phyloP scores from a whole-genome alignment of 495 filamentous ascomycete species.

The Penicillium silybi region DNA sequence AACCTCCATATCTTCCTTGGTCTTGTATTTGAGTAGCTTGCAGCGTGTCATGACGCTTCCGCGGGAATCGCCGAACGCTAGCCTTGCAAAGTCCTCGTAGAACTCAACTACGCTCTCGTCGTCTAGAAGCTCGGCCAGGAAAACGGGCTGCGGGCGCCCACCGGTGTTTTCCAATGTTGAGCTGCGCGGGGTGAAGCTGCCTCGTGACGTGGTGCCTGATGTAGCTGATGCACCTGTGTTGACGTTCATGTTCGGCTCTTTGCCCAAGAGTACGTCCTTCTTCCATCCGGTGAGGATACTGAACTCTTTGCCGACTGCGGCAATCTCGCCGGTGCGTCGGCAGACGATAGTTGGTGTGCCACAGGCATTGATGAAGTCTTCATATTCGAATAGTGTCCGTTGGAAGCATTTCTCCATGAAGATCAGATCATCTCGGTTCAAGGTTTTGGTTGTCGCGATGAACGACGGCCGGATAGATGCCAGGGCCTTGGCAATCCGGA shows the following conservation, averaged over 20 bases:
- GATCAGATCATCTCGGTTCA: slow-evolving; percentile 82
- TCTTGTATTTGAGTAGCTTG: slow-evolving; percentile 86
- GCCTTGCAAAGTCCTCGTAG: slow-evolving; percentile 89
- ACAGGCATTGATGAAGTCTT: slow-evolving; percentile 82
- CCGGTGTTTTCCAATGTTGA: slow-evolving; percentile 23
- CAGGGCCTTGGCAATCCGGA: slow-evolving; percentile 81
- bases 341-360: slow-evolving; percentile 90
- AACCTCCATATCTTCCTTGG: slow-evolving; percentile 58
- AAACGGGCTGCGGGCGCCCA: slow-evolving; percentile 66
- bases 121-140: slow-evolving; percentile 87
- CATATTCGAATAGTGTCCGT: slow-evolving; percentile 84
- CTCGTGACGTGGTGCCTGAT: slow-evolving; percentile 35
- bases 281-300: slow-evolving; percentile 91
- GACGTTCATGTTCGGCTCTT: slow-evolving; percentile 82
- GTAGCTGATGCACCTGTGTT: slow-evolving; percentile 56
- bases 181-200: slow-evolving; percentile 49
- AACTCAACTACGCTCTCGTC: slow-evolving; percentile 91
- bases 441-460: slow-evolving; percentile 77
- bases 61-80: slow-evolving; percentile 85
- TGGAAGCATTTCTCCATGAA: slow-evolving; percentile 98
- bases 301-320: slow-evolving; percentile 91
- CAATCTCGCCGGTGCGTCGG: slow-evolving; percentile 87
- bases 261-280: slow-evolving; percentile 83
- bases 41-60: slow-evolving; percentile 79
- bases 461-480: slow-evolving; percentile 89